These are phyloP conservation scores for Tricholoma matsutake DNA, from an alignment of 768 basidiomycete genomes.

Conservation along the genomic window DNA sequence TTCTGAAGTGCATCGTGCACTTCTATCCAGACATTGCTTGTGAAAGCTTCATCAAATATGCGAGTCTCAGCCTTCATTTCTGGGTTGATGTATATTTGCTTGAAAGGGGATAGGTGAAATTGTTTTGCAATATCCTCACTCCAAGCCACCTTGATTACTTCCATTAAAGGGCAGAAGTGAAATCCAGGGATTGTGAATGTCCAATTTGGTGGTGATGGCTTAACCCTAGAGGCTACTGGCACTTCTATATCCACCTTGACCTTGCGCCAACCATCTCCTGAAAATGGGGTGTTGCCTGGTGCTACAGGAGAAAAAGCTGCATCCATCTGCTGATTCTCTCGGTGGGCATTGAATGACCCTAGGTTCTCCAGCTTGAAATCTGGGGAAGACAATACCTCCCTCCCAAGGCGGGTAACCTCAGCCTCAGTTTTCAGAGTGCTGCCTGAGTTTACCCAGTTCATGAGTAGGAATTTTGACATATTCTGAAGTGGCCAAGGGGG, in stretches of 20 bases:
- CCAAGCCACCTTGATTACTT: too few species aligned
- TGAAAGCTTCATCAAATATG: background rate
- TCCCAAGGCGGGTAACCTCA: background rate
- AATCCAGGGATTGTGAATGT: too few species aligned
- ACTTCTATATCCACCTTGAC: background rate
- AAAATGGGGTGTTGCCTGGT: background rate
- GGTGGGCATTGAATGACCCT: background rate
- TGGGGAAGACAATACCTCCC: background rate
- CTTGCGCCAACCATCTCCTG: background rate
- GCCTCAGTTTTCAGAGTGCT: background rate
- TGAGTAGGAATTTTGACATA: background rate
- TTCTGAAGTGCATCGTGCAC: background rate
- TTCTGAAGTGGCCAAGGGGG: background rate
- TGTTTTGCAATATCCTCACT: background rate
- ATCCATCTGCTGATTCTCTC: background rate
- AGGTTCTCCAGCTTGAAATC: background rate
- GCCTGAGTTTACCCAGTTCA: background rate
- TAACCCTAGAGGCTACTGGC: background rate
- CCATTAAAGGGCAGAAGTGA: too few species aligned
- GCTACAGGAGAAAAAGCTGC: background rate
- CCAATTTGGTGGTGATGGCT: too few species aligned
- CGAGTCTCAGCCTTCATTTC: background rate
- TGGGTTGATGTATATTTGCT: background rate
- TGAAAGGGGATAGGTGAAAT: background rate
- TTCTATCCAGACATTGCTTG: background rate